Percentiles rank a stretch among this genome's conserved stretches.
Conservation (phyloP, 179 eudicot genomes). For the Sideroxylon spinosum region DNA sequence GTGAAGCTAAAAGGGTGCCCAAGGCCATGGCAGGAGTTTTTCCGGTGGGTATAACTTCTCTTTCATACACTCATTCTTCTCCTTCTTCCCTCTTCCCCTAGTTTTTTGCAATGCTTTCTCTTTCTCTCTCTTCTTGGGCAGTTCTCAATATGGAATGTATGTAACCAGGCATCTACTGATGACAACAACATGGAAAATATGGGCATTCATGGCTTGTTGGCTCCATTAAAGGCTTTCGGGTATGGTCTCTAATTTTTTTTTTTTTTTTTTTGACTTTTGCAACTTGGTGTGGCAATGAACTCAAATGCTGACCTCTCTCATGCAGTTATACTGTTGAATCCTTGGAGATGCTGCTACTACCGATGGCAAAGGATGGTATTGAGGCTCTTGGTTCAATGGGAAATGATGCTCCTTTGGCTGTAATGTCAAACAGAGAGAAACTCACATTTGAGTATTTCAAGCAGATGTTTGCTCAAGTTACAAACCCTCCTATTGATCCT, state of each 20-base stretch:
- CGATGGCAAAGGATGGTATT: slow-evolving; percentile 94
- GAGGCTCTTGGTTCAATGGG: slow-evolving; percentile 99
- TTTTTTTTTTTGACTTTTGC: not conserved
- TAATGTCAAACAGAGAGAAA: slow-evolving; percentile 94
- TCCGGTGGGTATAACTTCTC: slow-evolving; percentile 41
- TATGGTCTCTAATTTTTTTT: slow-evolving; percentile 23
- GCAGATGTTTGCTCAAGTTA: slow-evolving; percentile 99
- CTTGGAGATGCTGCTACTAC: slow-evolving; percentile 87
- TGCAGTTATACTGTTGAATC: slow-evolving; percentile 87
- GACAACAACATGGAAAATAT: slow-evolving; percentile 77
- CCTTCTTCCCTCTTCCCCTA: not conserved
- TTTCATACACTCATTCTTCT: not conserved
- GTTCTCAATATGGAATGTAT: slow-evolving; percentile 20
- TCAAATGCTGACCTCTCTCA: slow-evolving; percentile 3
- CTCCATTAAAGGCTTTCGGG: slow-evolving; percentile 98
- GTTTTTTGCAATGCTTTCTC: not conserved
- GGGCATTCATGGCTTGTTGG: slow-evolving; percentile 85
- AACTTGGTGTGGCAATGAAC: not conserved
- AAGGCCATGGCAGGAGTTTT: slow-evolving; percentile 72
- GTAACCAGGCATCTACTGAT: slow-evolving; percentile 50
- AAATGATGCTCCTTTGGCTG: slow-evolving; percentile 96
- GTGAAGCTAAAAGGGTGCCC: slow-evolving; percentile 46
- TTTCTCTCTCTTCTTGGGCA: not conserved
- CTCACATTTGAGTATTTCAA: slow-evolving; percentile 95
- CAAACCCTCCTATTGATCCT: slow-evolving; percentile 98